Evolutionary conservation across 1,139 yeast genomes (phyloP).

Genomic region (Yamadazyma conglobata): DNA sequence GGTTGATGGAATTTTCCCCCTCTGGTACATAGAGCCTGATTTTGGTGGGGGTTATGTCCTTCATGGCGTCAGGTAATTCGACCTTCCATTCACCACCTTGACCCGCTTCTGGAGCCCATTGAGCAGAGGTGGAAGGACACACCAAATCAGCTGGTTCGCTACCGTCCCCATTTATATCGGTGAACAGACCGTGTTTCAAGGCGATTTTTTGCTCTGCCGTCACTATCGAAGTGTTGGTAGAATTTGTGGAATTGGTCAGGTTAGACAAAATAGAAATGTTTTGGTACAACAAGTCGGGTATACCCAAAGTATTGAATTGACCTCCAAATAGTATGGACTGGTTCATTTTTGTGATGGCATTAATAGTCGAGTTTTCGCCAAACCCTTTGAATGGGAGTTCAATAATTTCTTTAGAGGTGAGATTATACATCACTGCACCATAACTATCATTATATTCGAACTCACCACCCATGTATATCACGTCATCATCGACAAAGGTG

Average conservation of each 20-base stretch:
- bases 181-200: conserved; percentile 57
- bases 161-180: conserved; percentile 49
- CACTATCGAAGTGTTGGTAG: conserved; percentile 34
- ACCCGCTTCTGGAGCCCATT: conserved; percentile 56
- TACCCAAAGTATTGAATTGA: conserved; percentile 59
- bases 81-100: conserved; percentile 70
- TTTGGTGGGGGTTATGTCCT: conserved; percentile 63
- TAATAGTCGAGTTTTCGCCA: conserved; percentile 54
- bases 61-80: conserved; percentile 50
- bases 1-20: conserved; percentile 51
- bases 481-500: conserved; percentile 35
- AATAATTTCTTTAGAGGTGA: conserved; percentile 36
- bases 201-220: conserved; percentile 68
- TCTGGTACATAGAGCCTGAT: conserved; percentile 66
- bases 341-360: conserved; percentile 57
- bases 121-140: conserved; percentile 52
- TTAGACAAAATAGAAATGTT: conserved; percentile 25
- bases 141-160: conserved; percentile 39
- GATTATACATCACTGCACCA: conserved; percentile 68
- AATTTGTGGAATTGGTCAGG: conserved; percentile 23
- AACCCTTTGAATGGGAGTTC: conserved; percentile 78
- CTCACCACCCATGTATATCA: conserved; percentile 79
- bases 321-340: conserved; percentile 79
- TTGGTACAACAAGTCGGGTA: conserved; percentile 41
- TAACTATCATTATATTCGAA: conserved; percentile 53